Conservation (phyloP, 768 basidiomycete genomes). For the Pleurotus sapidus region DNA sequence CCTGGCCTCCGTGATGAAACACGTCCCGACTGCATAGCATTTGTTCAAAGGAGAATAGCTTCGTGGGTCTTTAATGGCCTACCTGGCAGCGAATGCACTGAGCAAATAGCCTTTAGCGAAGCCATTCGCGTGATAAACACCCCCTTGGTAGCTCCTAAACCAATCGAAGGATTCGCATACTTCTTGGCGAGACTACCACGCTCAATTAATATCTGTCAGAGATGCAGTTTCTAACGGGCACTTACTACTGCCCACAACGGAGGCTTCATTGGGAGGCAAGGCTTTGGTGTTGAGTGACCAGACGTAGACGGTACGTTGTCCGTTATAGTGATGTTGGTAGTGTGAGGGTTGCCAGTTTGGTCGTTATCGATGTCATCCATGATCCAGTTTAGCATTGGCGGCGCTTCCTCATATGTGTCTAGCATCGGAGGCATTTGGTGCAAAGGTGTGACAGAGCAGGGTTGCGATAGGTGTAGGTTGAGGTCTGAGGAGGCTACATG, state of each 20-base stretch:
- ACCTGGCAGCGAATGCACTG: constrained; percentile 69
- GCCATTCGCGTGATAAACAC: constrained; percentile 65
- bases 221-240: neutral
- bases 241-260: constrained; percentile 44
- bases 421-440: no score
- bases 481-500: no score
- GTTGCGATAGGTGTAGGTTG: no score
- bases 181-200: constrained; percentile 84
- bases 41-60: no score
- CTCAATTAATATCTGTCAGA: constrained; percentile 5
- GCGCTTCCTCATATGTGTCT: no score
- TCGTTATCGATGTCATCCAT: no score
- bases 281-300: constrained; percentile 10
- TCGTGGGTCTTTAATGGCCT: constrained; percentile 7
- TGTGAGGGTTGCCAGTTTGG: no score
- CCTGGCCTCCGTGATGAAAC: constrained; percentile 59
- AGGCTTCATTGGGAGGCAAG: constrained; percentile 26
- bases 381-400: no score
- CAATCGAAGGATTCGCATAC: constrained; percentile 77
- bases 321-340: no score
- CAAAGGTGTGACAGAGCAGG: no score
- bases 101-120: constrained; percentile 75
- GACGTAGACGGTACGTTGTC: neutral
- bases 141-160: constrained; percentile 77
- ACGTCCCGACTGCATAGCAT: constrained; percentile 54